These are phyloP conservation scores for Aspergillus latus DNA, from an alignment of 2,329 filamentous ascomycete species.

Conservation along the genomic window DNA sequence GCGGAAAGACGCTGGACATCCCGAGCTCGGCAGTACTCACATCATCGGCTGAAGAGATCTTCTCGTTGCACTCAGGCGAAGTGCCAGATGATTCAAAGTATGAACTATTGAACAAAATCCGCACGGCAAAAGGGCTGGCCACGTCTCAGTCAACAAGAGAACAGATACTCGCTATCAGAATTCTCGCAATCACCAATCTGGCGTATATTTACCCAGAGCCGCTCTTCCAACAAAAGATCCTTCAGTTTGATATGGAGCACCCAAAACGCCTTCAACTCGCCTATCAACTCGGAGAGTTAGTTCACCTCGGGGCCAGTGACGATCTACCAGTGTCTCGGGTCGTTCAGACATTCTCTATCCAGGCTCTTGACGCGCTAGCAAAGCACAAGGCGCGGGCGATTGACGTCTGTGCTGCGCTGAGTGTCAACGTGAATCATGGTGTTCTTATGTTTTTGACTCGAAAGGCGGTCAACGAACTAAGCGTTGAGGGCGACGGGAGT, in stretches of 20 bases:
- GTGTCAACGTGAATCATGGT: slow-evolving; percentile 93
- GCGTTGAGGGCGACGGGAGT: slow-evolving; percentile 56
- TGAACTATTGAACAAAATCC: slow-evolving; percentile 79
- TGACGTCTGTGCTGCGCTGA: slow-evolving; percentile 87
- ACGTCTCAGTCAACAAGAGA: slow-evolving; percentile 66
- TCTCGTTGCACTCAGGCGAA: slow-evolving; percentile 52
- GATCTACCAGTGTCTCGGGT: slow-evolving; percentile 67
- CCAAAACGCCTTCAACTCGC: slow-evolving; percentile 84
- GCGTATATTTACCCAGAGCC: slow-evolving; percentile 83
- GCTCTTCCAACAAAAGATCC: slow-evolving; percentile 79
- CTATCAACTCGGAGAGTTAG: slow-evolving; percentile 87
- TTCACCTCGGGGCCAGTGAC: slow-evolving; percentile 75
- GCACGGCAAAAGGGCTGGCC: slow-evolving; percentile 77
- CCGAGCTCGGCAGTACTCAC: slow-evolving; percentile 50
- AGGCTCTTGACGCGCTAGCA: slow-evolving; percentile 80
- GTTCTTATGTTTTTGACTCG: slow-evolving; percentile 89
- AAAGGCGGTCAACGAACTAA: slow-evolving; percentile 84
- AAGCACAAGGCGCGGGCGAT: slow-evolving; percentile 72
- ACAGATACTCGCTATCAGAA: slow-evolving; percentile 73
- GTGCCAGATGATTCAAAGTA: slow-evolving; percentile 74
- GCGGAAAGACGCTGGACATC: slow-evolving; percentile 63
- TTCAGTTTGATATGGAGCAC: slow-evolving; percentile 85
- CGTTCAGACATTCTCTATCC: slow-evolving; percentile 78
- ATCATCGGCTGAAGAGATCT: slow-evolving; percentile 36
- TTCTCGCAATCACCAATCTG: slow-evolving; percentile 86